A percentile compares a stretch with the other conserved stretches of the same genome.
Conservation (phyloP, 73 alveolate species). For the Effrenium voratum region DNA sequence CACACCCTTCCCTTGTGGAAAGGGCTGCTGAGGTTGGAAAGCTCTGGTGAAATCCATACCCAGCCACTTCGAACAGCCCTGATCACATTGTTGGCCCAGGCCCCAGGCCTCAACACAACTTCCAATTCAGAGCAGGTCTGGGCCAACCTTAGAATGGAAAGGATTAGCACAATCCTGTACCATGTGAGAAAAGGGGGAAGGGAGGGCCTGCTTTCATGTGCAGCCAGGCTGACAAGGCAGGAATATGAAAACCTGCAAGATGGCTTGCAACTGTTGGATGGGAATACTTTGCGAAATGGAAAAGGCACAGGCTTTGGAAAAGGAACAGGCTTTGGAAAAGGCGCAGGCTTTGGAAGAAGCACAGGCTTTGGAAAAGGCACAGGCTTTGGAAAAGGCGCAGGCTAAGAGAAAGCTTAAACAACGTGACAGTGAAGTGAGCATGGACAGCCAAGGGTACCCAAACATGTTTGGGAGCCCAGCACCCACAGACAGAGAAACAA, state of each 20-base stretch:
- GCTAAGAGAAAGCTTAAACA: not conserved
- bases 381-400: not conserved
- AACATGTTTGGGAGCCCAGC: not conserved
- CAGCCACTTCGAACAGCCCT: constrained; percentile 5
- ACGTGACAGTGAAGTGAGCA: not conserved
- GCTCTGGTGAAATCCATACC: constrained; percentile 24
- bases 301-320: not conserved
- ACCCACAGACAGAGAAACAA: too few relatives aligned
- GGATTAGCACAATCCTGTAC: not conserved
- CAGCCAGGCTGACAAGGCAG: not conserved
- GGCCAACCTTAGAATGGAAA: not conserved
- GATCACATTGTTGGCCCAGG: not conserved
- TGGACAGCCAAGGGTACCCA: constrained; percentile 36
- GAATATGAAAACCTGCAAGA: not conserved
- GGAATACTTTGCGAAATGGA: not conserved
- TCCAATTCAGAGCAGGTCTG: not conserved
- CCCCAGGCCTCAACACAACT: not conserved
- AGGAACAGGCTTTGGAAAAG: too few relatives aligned
- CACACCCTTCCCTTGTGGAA: not conserved
- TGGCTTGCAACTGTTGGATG: not conserved
- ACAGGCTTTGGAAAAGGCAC: not conserved
- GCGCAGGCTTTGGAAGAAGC: not conserved
- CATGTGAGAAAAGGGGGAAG: not conserved
- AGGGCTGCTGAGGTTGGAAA: not conserved
- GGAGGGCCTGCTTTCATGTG: not conserved